A percentile compares a stretch with the other conserved stretches of the same genome.
phyloP scores from a whole-genome alignment of 2,329 filamentous ascomycete species.

The Venturiaceae sp. region DNA sequence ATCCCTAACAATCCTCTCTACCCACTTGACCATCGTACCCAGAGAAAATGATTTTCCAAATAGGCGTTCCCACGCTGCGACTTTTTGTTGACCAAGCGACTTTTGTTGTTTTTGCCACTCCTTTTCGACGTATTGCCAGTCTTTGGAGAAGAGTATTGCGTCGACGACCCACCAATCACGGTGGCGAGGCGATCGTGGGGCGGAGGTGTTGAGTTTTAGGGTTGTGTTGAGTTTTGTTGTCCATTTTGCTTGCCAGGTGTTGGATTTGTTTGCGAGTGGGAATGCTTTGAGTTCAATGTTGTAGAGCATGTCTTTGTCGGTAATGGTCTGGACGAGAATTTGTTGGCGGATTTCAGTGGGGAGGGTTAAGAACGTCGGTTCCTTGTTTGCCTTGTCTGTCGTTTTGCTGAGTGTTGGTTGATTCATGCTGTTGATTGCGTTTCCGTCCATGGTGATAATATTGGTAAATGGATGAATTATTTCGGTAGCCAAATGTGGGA shows the following conservation, averaged over 20 bases:
- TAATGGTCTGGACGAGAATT: background rate
- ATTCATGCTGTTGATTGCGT: no score
- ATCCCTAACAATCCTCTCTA: no score
- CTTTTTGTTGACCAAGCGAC: background rate
- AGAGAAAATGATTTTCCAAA: no score
- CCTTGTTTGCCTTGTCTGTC: no score
- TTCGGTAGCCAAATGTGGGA: no score
- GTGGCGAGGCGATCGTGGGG: background rate
- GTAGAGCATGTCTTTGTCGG: background rate
- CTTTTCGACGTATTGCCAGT: background rate
- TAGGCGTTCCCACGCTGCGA: background rate
- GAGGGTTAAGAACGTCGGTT: background rate
- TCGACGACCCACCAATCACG: background rate
- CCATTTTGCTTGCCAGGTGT: background rate
- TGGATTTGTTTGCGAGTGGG: background rate
- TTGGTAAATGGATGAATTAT: no score
- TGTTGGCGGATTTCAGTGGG: background rate
- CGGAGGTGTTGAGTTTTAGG: no score
- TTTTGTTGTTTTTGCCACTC: background rate
- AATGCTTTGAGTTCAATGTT: background rate
- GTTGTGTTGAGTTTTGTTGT: background rate
- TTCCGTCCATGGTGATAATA: no score
- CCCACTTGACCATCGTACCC: no score
- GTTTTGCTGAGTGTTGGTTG: no score
- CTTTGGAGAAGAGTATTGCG: background rate